Evolutionary conservation across 306 rosid species (phyloP), one percentile per base, ranked within the genome.

Genomic region (Hippophae gyantsensis): DNA sequence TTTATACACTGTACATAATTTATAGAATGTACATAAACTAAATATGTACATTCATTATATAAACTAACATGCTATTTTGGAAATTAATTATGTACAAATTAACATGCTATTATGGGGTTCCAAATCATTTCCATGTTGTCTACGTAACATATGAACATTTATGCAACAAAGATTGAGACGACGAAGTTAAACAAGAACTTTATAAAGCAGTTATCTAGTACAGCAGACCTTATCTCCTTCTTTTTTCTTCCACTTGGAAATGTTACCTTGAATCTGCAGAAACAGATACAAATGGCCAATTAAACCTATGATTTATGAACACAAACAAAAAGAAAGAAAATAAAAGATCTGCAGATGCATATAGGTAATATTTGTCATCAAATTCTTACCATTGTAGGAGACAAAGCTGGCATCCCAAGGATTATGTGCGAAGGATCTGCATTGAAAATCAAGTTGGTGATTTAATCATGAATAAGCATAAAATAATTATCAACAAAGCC

Each of bases 151-250:
- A 14, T 64, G 42, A 45, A 53, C 61, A 40, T 13, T 51, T 63
- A 48, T 54, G 43, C 43, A 13, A 27, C 58, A 13, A 42, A 38
- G 26, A 25, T 55, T 48, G 32, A 47, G 48, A 32, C 67, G 70
- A 45, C 71, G 60, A 43, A 65, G 58, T 62, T 25, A 45, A 73
- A 66, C 66, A 44, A 72, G 9, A 69, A 68, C 44, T 57, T 18
- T 62, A 60, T 54, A 85, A 61, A 61, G 62, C 66, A 72, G 67
- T 14, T 38, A 48, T 63, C 46, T 42, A 43, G 66, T 57, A 57
- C 32, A 54, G 76, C 89, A 64, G 70, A 92, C 98, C 98, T 83
- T 87, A 62, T 92, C 98, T 54, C 96, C 98, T 84, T 87, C 96
- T 58, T 87, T 87, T 74, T 92, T 92, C 67, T 69, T 75, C 98